These are phyloP conservation scores for Microsporum audouinii DNA, from an alignment of 2,329 filamentous ascomycete genomes.

Conservation along the genomic window DNA sequence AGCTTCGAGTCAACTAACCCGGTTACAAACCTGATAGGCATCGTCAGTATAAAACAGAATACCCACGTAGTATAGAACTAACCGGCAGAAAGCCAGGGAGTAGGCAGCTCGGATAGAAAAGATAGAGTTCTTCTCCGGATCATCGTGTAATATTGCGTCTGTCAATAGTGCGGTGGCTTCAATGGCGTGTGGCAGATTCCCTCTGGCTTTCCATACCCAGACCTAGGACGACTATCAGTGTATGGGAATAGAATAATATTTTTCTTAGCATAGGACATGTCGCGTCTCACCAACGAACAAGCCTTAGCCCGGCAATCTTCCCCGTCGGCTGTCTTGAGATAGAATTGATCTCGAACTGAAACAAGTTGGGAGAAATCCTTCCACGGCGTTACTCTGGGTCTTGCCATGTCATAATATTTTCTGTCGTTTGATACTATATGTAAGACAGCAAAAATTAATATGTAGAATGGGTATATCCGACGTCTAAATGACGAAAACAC, in stretches of 20 bases:
- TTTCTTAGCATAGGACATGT: conserved; percentile 9
- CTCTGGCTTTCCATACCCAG: conserved; percentile 35
- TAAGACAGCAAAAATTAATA: conserved; percentile 15
- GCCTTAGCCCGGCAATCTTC: conserved; percentile 30
- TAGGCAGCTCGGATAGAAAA: conserved; percentile 37
- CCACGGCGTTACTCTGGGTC: conserved; percentile 33
- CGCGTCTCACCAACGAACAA: conserved; percentile 27
- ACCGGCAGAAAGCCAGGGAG: conserved; percentile 37
- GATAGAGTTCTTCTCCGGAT: conserved; percentile 30
- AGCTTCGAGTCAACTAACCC: conserved; percentile 36
- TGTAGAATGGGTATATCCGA: not conserved
- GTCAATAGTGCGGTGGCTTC: conserved; percentile 37
- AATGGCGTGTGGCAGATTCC: conserved; percentile 36
- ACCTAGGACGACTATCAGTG: conserved; percentile 22
- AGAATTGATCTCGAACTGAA: conserved; percentile 30
- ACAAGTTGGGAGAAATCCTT: conserved; percentile 29
- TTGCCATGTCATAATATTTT: conserved; percentile 23
- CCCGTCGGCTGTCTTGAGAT: conserved; percentile 25
- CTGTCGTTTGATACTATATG: not conserved
- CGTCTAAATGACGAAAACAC: not conserved
- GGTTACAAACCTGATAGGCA: conserved; percentile 32
- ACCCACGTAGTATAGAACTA: conserved; percentile 10
- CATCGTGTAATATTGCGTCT: conserved; percentile 36
- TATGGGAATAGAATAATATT: not conserved
- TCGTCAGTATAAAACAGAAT: not conserved